Base-by-base conservation (phyloP, 2,329 filamentous ascomycete species). In the Drechslerella stenobrocha region DNA sequence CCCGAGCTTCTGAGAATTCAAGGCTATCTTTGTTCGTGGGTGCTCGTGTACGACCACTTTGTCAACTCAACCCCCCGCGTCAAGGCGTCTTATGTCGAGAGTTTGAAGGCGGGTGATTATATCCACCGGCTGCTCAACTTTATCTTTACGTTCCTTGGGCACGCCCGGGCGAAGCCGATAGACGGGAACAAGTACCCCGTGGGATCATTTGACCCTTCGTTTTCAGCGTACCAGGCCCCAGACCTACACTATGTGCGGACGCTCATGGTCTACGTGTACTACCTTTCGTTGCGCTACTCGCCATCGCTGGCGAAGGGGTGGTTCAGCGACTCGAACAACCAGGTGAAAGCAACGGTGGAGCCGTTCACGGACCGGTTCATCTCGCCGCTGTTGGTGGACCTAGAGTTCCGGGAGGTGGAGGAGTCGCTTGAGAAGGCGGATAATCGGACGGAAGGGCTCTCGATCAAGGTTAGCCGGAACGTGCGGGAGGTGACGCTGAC, bases 21-120 rank as follows among this genome's bases (percentile, higher is more conserved):
- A 52, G 84, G 86, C 7, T 98, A 96, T 73, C 80, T 98, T 1
- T 80, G 96, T 24, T 88, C 89, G 8, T 98, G 93, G 93, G 84
- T 89, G 70, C 80, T 97, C 0, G 81, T 96, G 0, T 97, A 95
- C 74, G 90, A 95, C 72, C 87, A 92, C 44, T 95, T 92, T 74
- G 79, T 81, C 15, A 84, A 85, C 18, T 85, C 90, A 9, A 89
- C 91, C 0, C 87, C 88, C 75, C 89, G 90, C 72, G 84, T 97
- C 13, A 88, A 90, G 71, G 84, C 83, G 63, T 86, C 91, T 73
- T 97, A 96, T 73, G 83, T 84, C 0, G 83, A 89, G 22, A 84
- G 88, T 63, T 82, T 98, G 58, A 93, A 90, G 75, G 82, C 87
- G 23, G 85, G 86, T 11, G 82, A 85, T 8, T 86, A 86, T 58